Percentiles rank a stretch among this genome's conserved stretches.
phyloP scores from a whole-genome alignment of 257 asterid genomes.

The Buddleja alternifolia region DNA sequence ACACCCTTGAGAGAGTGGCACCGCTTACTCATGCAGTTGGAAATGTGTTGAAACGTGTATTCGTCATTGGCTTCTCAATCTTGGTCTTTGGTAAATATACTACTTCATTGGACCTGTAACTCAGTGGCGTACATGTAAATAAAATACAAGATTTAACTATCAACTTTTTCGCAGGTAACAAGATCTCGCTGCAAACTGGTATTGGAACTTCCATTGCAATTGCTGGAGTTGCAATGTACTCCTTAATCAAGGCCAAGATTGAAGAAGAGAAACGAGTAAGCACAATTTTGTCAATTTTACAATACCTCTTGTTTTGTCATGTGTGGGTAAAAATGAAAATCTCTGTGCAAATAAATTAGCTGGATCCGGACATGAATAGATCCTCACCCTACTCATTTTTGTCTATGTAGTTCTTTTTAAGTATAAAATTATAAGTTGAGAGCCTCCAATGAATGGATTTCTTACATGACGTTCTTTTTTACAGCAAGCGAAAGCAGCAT shows the following conservation, averaged over 20 bases:
- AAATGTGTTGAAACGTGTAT: constrained; percentile 96
- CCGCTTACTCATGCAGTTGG: constrained; percentile 99
- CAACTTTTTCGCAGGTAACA: constrained; percentile 66
- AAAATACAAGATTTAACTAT: neutral
- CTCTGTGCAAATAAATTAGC: no score
- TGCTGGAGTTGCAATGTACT: constrained; percentile 93
- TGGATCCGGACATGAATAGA: no score
- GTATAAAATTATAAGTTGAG: neutral
- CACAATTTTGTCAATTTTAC: neutral
- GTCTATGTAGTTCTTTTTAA: neutral
- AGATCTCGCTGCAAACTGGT: constrained; percentile 91
- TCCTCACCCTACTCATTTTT: no score
- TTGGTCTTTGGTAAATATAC: constrained; percentile 68
- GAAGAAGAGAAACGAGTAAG: constrained; percentile 99
- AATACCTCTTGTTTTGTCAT: neutral
- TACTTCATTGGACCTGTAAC: neutral
- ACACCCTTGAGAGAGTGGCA: constrained; percentile 99
- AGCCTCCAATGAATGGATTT: neutral
- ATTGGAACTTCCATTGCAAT: constrained; percentile 93
- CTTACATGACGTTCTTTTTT: neutral
- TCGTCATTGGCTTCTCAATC: constrained; percentile 97
- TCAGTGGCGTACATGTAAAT: neutral
- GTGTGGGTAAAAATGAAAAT: neutral
- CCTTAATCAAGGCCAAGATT: constrained; percentile 90
- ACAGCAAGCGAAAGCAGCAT: constrained; percentile 84